Conservation (phyloP, 331 rosid genomes). For the Saraca asoca region DNA sequence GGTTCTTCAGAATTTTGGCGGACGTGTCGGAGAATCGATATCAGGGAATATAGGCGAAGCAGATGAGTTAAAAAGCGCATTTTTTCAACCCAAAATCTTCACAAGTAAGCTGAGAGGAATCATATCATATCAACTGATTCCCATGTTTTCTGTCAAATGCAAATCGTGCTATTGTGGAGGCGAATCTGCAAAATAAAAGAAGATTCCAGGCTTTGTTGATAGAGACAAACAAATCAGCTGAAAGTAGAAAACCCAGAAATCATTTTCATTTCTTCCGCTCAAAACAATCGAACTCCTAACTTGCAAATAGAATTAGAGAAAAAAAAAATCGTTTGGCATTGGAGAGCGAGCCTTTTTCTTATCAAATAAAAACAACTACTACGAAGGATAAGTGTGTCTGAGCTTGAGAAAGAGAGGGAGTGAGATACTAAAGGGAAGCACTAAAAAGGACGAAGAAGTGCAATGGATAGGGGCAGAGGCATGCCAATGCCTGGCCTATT, state of each 20-base stretch:
- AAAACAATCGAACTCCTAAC: not conserved
- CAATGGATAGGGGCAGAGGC: too few relatives aligned
- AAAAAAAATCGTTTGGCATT: not conserved
- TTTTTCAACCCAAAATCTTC: slow-evolving; percentile 54
- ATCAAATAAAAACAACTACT: not conserved
- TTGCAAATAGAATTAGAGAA: slow-evolving; percentile 22
- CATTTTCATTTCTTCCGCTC: slow-evolving; percentile 25
- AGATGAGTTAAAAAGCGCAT: slow-evolving; percentile 39
- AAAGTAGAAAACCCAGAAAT: slow-evolving; percentile 31
- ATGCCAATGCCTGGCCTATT: not conserved
- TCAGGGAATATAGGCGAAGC: not conserved
- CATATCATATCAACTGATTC: slow-evolving; percentile 51
- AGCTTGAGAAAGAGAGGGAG: not conserved
- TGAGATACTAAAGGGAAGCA: not conserved
- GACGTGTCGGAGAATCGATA: slow-evolving; percentile 29
- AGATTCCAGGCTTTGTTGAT: slow-evolving; percentile 22
- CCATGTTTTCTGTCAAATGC: slow-evolving; percentile 29
- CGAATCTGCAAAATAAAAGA: slow-evolving; percentile 39
- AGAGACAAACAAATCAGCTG: slow-evolving; percentile 26
- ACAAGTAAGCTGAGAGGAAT: slow-evolving; percentile 62
- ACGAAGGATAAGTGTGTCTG: not conserved
- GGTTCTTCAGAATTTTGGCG: not conserved
- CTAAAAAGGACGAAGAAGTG: not conserved
- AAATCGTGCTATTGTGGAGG: slow-evolving; percentile 27
- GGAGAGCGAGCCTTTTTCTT: slow-evolving; percentile 20